Evolutionary conservation across 192 early-diverging fungal species (phyloP).

Genomic region (Coemansia sp.): DNA sequence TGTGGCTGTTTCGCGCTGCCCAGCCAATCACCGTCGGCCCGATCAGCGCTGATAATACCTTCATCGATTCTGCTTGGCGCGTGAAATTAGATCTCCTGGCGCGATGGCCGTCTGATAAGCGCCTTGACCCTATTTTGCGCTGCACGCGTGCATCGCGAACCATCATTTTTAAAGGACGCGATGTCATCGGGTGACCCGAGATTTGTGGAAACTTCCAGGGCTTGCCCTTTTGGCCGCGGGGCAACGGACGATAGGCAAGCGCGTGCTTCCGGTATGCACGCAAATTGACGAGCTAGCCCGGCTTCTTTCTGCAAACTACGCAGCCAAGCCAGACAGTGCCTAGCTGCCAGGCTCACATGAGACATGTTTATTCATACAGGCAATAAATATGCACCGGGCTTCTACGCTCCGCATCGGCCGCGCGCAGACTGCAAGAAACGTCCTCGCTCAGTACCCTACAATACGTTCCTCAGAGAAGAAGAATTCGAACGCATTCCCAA

Average conservation of each 20-base stretch:
- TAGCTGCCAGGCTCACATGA: too few species aligned
- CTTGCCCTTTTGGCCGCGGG: too few species aligned
- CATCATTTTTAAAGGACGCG: too few species aligned
- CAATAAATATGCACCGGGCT: not conserved
- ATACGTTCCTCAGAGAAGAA: not conserved
- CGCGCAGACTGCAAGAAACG: too few species aligned
- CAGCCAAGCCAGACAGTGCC: too few species aligned
- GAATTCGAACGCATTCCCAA: not conserved
- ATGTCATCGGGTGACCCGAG: conserved; percentile 4
- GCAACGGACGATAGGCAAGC: too few species aligned
- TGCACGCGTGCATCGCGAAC: conserved; percentile 1
- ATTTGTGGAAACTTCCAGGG: conserved; percentile 1
- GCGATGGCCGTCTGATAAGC: not conserved
- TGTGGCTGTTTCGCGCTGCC: not conserved
- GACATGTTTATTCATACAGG: too few species aligned
- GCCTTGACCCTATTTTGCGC: not conserved
- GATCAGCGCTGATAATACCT: conserved; percentile 2
- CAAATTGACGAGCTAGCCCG: too few species aligned
- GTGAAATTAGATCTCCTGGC: conserved; percentile 7
- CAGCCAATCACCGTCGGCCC: conserved; percentile 1
- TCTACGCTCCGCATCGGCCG: not conserved
- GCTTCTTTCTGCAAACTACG: too few species aligned
- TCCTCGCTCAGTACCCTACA: conserved; percentile 5
- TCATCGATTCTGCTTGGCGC: not conserved
- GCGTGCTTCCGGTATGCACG: too few species aligned